Evolutionary conservation across 2,329 filamentous ascomycete species (phyloP).

Genomic region (Apiospora pterosperma): DNA sequence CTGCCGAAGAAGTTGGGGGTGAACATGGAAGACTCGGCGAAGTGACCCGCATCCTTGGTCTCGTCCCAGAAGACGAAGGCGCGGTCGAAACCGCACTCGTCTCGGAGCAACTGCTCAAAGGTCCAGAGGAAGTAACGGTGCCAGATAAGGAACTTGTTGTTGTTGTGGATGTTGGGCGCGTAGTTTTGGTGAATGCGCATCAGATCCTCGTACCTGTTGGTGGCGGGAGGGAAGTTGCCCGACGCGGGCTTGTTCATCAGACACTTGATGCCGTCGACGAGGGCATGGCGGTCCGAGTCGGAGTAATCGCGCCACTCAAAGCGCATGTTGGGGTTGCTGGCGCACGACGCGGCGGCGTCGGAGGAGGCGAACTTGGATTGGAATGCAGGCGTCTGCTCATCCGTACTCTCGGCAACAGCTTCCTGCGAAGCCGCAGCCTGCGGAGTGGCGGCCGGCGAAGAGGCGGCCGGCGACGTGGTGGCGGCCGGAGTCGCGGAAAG

Average conservation of each 20-base stretch:
- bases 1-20: conserved; percentile 25
- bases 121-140: conserved; percentile 21
- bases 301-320: conserved; percentile 30
- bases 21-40: conserved; percentile 25
- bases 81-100: conserved; percentile 29
- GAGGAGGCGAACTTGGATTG: neutral
- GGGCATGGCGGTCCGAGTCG: conserved; percentile 23
- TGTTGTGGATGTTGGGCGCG: conserved; percentile 28
- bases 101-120: conserved; percentile 20
- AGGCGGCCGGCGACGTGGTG: neutral
- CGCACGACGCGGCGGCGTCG: neutral
- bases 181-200: conserved; percentile 28
- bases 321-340: conserved; percentile 24
- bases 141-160: conserved; percentile 29
- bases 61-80: conserved; percentile 32
- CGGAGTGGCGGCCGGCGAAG: too few species aligned
- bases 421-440: neutral
- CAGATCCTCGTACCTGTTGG: conserved; percentile 31
- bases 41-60: conserved; percentile 29
- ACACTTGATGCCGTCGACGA: conserved; percentile 26
- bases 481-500: neutral
- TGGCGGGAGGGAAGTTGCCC: conserved; percentile 20
- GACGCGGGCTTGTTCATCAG: conserved; percentile 22
- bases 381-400: neutral
- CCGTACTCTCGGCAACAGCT: neutral